Base-by-base conservation (phyloP, 768 basidiomycete species). In the Rickenella mellea region DNA sequence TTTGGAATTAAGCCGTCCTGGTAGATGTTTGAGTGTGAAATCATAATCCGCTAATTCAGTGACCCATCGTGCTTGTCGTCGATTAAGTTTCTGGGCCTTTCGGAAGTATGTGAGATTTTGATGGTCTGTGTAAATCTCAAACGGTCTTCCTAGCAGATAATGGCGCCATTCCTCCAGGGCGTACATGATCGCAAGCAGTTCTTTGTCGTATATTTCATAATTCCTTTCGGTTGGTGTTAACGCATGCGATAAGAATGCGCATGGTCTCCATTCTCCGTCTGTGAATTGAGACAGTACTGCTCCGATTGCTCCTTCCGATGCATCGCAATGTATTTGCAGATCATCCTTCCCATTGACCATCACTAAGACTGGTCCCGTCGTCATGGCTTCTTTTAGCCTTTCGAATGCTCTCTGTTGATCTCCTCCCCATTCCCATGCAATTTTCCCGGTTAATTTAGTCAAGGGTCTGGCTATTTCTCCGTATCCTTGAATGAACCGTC, bases 401-500 rank as follows among this genome's bases (percentile, higher is more conserved):
- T 50, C 30, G 28, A 56, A 55, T 19, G 50, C 47, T 1, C 17
- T 22, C 27, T 55, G 44, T 11, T 41, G 30, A 10, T 30, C 29
- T 10, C 10, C 10, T 15, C 29, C 29, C 41, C 41, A 42, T 7
- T 15, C 21, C 41, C 41, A 42, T n/a, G 27, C 10, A 9, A 42
- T 15, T 7, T 42, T 42, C 21, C 27, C 19, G 9, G 30, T 35
- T 8, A 42, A 21, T 12, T 8, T 26, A 29, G 8, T 9, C 8
- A 42, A 17, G 8, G 41, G 41, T 33, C 15, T n/a, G 21, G 30
- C 30, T 11, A 33, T 42, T 8, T 42, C n/a, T 7, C 30, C 7
- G 46, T 58, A 71, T n/a, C 57, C 43, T 14, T 50, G 4, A 14
- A 71, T 66, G 53, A 72, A 71, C 0, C 60, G 41, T 2, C 61